These are phyloP conservation scores for Epithemia pelagica DNA, from an alignment of 108 stramenopile genomes.

Conservation along the genomic window DNA sequence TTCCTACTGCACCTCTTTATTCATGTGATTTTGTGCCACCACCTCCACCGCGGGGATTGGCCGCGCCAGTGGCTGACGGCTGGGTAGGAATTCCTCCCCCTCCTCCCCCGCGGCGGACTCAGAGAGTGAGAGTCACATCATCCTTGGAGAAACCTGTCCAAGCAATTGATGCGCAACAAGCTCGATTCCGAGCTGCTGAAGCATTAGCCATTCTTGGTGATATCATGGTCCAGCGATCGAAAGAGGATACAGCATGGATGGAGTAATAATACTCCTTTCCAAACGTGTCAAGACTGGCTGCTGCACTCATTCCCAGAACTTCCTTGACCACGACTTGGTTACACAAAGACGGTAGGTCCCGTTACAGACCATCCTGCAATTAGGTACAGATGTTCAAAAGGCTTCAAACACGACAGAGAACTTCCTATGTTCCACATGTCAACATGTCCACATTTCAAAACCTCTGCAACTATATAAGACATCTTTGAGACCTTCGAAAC, in stretches of 20 bases:
- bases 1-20: conserved; percentile 27
- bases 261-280: conserved; percentile 6
- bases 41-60: neutral
- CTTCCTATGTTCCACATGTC: too few species aligned
- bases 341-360: too few species aligned
- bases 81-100: conserved; percentile 24
- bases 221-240: conserved; percentile 66
- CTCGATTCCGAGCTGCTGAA: conserved; percentile 50
- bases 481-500: too few species aligned
- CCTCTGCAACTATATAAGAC: too few species aligned
- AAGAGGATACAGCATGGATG: conserved; percentile 64
- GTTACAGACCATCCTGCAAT: too few species aligned
- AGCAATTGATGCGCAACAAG: conserved; percentile 38
- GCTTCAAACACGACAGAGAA: too few species aligned
- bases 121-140: conserved; percentile 16
- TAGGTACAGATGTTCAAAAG: too few species aligned
- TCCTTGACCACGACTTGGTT: too few species aligned
- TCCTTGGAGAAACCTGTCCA: neutral
- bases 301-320: too few species aligned
- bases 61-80: conserved; percentile 16
- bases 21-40: neutral
- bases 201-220: conserved; percentile 66
- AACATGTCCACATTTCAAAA: too few species aligned
- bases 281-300: neutral
- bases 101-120: conserved; percentile 14